Evolutionary conservation across 805 yeast species (phyloP).

Genomic region (Hanseniaspora meyeri): DNA sequence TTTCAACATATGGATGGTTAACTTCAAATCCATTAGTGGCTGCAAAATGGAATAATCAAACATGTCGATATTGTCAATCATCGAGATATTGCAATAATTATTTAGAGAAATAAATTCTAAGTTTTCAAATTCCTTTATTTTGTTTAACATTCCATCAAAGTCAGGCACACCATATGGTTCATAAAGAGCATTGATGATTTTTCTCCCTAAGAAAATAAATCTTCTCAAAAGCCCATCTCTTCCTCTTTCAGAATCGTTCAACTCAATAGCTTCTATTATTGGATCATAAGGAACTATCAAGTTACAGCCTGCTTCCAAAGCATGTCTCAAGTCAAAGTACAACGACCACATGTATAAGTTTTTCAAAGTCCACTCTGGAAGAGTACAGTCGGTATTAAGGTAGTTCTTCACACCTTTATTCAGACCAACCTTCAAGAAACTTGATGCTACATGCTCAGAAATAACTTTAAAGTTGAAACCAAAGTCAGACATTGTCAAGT

Average conservation of each 20-base stretch:
- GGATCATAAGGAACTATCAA: conserved; percentile 14
- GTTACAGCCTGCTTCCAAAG: conserved; percentile 23
- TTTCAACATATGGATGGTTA: background rate
- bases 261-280: conserved; percentile 1
- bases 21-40: conserved; percentile 3
- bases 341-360: conserved; percentile 24
- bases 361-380: conserved; percentile 19
- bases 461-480: conserved; percentile 10
- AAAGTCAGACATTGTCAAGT: conserved; percentile 17
- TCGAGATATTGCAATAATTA: conserved; percentile 1
- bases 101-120: conserved; percentile 2
- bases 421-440: conserved; percentile 15
- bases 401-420: conserved; percentile 18
- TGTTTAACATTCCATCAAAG: conserved; percentile 9
- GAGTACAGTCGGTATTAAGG: conserved; percentile 16
- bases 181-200: conserved; percentile 4
- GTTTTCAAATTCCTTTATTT: conserved; percentile 6
- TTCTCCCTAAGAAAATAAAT: conserved; percentile 11
- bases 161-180: conserved; percentile 14
- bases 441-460: conserved; percentile 19
- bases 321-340: conserved; percentile 19
- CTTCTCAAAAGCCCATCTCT: conserved; percentile 9
- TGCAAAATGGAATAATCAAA: conserved; percentile 9
- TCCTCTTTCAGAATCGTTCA: conserved; percentile 11
- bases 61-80: conserved; percentile 3